These are phyloP conservation scores for Paraphoma chrysanthemicola DNA, from an alignment of 2,329 filamentous ascomycete species.

Conservation along the genomic window DNA sequence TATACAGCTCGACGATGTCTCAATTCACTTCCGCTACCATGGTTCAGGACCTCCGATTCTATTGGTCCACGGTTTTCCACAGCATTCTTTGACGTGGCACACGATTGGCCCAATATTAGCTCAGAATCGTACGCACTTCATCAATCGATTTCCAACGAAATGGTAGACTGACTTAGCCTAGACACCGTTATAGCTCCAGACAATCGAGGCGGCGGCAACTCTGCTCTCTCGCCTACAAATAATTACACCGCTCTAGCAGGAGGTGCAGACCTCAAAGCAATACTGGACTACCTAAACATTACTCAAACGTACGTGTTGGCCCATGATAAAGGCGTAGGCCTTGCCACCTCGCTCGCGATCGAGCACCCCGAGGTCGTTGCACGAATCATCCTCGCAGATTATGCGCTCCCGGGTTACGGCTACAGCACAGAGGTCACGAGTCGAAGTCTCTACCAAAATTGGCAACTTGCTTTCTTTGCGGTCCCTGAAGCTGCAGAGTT, in stretches of 20 bases:
- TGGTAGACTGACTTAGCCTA: background rate
- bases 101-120: background rate
- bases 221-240: conserved; percentile 46
- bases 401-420: background rate
- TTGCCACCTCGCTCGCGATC: conserved; percentile 38
- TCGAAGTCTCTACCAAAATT: conserved; percentile 49
- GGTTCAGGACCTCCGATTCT: background rate
- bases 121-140: background rate
- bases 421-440: conserved; percentile 27
- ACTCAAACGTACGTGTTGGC: conserved; percentile 49
- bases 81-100: background rate
- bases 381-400: background rate
- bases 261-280: conserved; percentile 26
- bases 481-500: conserved; percentile 57
- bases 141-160: background rate
- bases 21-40: background rate
- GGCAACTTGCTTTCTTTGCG: conserved; percentile 53
- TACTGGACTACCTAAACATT: conserved; percentile 37
- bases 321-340: conserved; percentile 56
- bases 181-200: conserved; percentile 20
- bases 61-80: background rate
- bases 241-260: conserved; percentile 52
- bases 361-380: background rate
- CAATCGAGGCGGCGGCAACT: conserved; percentile 23
- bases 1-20: background rate